Base-by-base conservation (phyloP, 768 basidiomycete genomes). In the Trametes cingulata region DNA sequence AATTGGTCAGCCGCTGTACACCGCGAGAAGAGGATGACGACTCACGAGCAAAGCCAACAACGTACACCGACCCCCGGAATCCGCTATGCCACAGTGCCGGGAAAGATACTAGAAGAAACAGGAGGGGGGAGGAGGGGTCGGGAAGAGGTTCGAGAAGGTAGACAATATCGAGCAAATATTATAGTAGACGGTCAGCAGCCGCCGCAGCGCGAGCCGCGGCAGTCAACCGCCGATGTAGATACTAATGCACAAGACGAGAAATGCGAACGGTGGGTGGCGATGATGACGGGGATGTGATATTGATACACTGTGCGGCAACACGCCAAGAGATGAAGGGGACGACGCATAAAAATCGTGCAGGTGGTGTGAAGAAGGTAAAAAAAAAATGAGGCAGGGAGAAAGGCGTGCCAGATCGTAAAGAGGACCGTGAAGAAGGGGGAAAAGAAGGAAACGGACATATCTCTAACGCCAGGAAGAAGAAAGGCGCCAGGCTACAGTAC, bases 231-330 rank as follows among this genome's bases (percentile, higher is more conserved):
- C 49, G 29, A 25, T 29, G 54, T 47, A 52, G 52, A 54, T 66
- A 67, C 66, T 65, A 65, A 40, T 65, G 66, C 61, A 65, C 61
- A 67, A 55, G 35, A n/a, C n/a, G n/a, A 33, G 42, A 37, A 54
- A 61, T 35, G 55, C 52, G 40, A 52, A 53, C 39, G 43, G 48
- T 45, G 50, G 37, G 24, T 61, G 64, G 60, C 64, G 60, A 59
- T 60, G 60, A 36, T 56, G 56, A 45, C 54, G 47, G 41, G 43
- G 43, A 58, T 19, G 62, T 56, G 58, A 63, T 65, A 65, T 62
- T 65, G 64, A 65, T 65, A 65, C 64, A 65, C 60, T 65, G 60
- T 60, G 64, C 56, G 61, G 64, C 64, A 60, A 64, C 59, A 60
- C 48, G 56, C 63, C 50, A 56, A 51, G 27, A 13, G 37, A 37